Percentiles rank a stretch among this genome's conserved stretches.
phyloP scores from a whole-genome alignment of 2,329 filamentous ascomycete species.

The Curvularia sp. region DNA sequence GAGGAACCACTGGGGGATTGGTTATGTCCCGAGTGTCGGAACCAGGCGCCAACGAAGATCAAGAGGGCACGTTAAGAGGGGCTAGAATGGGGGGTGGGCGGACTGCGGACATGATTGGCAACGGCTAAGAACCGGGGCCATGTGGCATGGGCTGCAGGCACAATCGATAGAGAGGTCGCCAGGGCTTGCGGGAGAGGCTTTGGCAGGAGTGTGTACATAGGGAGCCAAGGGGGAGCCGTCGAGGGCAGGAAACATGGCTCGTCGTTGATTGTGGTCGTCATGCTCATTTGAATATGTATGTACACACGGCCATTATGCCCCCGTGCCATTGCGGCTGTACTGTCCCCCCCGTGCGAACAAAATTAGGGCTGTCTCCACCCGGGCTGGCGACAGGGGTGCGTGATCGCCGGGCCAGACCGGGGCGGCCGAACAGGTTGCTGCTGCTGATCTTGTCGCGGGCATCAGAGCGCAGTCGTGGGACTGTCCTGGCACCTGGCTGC shows the following conservation, averaged over 20 bases:
- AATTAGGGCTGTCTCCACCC: conserved; percentile 15
- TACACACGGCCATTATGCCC: background rate
- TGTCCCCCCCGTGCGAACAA: conserved; percentile 1
- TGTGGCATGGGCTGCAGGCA: conserved; percentile 4
- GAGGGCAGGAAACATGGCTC: background rate
- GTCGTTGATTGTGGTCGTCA: background rate
- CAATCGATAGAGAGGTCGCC: conserved; percentile 14
- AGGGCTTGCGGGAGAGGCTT: conserved; percentile 28
- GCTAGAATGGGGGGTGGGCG: background rate
- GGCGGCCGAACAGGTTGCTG: conserved; percentile 6
- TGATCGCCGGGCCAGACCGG: conserved; percentile 18
- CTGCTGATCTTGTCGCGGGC: conserved; percentile 10
- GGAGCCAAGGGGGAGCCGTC: conserved; percentile 6
- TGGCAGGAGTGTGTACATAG: conserved; percentile 11
- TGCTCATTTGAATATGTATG: background rate
- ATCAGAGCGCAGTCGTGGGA: background rate
- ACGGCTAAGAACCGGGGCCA: background rate
- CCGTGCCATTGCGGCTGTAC: background rate
- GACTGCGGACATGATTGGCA: background rate
- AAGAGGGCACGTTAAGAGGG: conserved; percentile 47
- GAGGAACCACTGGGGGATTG: conserved; percentile 60
- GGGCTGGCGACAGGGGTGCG: background rate
- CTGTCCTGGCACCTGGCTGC: background rate
- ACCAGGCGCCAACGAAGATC: conserved; percentile 52
- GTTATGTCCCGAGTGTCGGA: conserved; percentile 56